phyloP scores from a whole-genome alignment of 805 yeast species.

The Kodamaea fukazawae region DNA sequence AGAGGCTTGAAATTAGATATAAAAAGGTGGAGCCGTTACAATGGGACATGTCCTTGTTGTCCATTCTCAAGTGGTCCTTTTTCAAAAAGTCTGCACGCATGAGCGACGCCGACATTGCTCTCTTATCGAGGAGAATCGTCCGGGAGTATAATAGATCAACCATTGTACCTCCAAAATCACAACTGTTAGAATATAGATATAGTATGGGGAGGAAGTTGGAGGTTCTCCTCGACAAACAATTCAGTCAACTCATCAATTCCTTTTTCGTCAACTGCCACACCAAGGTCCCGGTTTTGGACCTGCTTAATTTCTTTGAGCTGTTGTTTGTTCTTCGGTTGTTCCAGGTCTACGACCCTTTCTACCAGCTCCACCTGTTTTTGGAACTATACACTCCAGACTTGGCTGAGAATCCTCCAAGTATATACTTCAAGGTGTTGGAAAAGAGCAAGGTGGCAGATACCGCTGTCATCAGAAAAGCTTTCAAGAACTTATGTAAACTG shows the following conservation, averaged over 20 bases:
- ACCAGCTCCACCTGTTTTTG: conserved; percentile 17
- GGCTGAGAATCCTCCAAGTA: conserved; percentile 12
- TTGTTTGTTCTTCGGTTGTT: conserved; percentile 26
- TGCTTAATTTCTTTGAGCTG: conserved; percentile 27
- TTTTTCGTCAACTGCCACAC: conserved; percentile 33
- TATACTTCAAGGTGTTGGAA: conserved; percentile 15
- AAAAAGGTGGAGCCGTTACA: not conserved
- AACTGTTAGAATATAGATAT: conserved; percentile 16
- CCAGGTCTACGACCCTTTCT: conserved; percentile 14
- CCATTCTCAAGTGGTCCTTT: conserved; percentile 29
- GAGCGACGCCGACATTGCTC: conserved; percentile 11
- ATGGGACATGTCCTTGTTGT: conserved; percentile 36
- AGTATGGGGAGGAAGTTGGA: conserved; percentile 16
- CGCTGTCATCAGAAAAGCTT: conserved; percentile 18
- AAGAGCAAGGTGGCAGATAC: conserved; percentile 17
- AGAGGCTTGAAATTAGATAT: not conserved
- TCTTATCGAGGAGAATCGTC: conserved; percentile 12
- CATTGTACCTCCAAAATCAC: not conserved
- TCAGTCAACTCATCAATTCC: conserved; percentile 22
- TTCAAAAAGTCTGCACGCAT: conserved; percentile 16
- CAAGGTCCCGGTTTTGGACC: conserved; percentile 32
- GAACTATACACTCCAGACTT: conserved; percentile 6
- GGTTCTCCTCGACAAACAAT: conserved; percentile 15
- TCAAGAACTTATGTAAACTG: conserved; percentile 18
- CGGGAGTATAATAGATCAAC: conserved; percentile 12